Evolutionary conservation across 371 early-diverging fungal genomes (phyloP).

Genomic region (Aphelidium insulamus): DNA sequence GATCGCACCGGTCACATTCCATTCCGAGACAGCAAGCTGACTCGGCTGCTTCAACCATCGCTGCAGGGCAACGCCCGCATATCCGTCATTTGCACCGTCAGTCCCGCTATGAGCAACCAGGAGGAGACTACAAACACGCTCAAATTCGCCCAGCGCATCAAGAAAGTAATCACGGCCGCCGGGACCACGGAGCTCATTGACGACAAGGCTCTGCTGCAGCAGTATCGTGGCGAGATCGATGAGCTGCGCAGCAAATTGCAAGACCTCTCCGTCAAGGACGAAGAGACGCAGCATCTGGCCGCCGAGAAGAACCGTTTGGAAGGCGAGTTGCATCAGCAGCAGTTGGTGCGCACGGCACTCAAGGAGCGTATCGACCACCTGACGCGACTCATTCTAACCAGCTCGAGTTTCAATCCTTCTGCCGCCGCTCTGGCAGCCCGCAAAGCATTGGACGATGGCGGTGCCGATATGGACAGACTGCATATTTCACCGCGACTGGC

Average conservation of each 20-base stretch:
- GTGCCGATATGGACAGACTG: neutral
- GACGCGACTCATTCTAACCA: conserved; percentile 55
- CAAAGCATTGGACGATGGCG: neutral
- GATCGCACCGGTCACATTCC: conserved; percentile 40
- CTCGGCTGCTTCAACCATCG: conserved; percentile 57
- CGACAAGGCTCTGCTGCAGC: conserved; percentile 63
- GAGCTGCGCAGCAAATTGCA: conserved; percentile 57
- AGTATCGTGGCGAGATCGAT: conserved; percentile 55
- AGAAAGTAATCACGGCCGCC: conserved; percentile 37
- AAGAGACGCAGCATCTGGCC: too few relatives aligned
- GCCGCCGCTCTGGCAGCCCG: neutral
- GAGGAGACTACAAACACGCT: conserved; percentile 67
- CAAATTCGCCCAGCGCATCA: conserved; percentile 62
- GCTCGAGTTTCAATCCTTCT: conserved; percentile 19
- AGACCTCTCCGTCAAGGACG: too few relatives aligned
- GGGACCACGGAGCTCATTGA: conserved; percentile 44
- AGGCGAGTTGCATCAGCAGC: conserved; percentile 36
- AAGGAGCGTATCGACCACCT: conserved; percentile 62
- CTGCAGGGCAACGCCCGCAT: conserved; percentile 53
- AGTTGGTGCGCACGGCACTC: conserved; percentile 41
- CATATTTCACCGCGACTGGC: neutral
- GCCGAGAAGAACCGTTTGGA: too few relatives aligned
- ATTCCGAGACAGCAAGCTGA: conserved; percentile 78
- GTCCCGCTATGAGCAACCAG: conserved; percentile 26
- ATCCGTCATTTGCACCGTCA: conserved; percentile 56